Percentiles rank a stretch among this genome's conserved stretches.
Conservation (phyloP, 805 yeast genomes). For the Saturnispora diversa region DNA sequence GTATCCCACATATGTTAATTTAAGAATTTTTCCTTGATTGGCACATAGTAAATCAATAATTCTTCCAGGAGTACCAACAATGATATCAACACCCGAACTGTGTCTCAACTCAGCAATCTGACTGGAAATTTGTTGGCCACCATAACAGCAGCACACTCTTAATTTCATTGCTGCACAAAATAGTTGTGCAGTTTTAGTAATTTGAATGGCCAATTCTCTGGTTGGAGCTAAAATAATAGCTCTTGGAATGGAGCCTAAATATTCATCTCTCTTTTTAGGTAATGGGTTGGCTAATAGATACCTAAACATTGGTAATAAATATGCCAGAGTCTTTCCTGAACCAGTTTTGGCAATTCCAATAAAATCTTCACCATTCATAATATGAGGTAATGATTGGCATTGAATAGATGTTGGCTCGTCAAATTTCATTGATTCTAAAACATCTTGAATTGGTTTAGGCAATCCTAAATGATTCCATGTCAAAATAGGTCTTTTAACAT, state of each 20-base stretch:
- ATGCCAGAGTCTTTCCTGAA: slow-evolving; percentile 90
- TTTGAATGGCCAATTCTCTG: slow-evolving; percentile 83
- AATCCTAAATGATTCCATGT: slow-evolving; percentile 81
- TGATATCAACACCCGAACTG: slow-evolving; percentile 58
- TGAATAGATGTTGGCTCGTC: slow-evolving; percentile 79
- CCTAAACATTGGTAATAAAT: slow-evolving; percentile 72
- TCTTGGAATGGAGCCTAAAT: slow-evolving; percentile 60
- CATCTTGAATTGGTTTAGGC: slow-evolving; percentile 46
- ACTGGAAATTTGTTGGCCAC: slow-evolving; percentile 75
- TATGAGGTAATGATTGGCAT: slow-evolving; percentile 81
- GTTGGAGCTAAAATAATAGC: slow-evolving; percentile 85
- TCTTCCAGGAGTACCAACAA: slow-evolving; percentile 94
- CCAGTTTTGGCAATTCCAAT: slow-evolving; percentile 96
- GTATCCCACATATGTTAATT: slow-evolving; percentile 61
- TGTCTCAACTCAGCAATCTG: slow-evolving; percentile 71
- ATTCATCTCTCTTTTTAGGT: slow-evolving; percentile 23
- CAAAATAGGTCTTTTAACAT: slow-evolving; percentile 47
- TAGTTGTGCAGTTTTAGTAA: slow-evolving; percentile 53
- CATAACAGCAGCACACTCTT: slow-evolving; percentile 73
- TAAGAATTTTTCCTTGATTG: slow-evolving; percentile 69
- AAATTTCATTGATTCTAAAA: slow-evolving; percentile 46
- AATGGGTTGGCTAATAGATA: slow-evolving; percentile 64
- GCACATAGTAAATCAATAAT: slow-evolving; percentile 82
- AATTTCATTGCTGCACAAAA: slow-evolving; percentile 47
- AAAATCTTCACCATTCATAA: slow-evolving; percentile 83